phyloP scores from a whole-genome alignment of 2,329 filamentous ascomycete species.

The Rhynchosporium agropyri region DNA sequence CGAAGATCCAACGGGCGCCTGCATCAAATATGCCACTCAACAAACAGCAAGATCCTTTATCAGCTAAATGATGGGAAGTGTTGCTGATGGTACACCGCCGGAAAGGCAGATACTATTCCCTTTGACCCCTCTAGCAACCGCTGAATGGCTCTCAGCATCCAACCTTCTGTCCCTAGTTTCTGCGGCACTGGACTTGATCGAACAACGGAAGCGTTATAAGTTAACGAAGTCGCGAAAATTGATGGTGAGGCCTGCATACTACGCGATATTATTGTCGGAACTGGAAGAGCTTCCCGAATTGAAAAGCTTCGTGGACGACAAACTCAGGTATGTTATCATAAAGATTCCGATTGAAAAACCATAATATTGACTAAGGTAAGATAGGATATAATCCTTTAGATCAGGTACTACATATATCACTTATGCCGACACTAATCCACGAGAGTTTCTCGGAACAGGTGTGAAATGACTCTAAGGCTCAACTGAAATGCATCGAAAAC shows the following conservation, averaged over 20 bases:
- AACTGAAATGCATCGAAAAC: constrained; percentile 23
- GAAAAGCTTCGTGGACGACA: constrained; percentile 24
- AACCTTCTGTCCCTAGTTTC: constrained; percentile 28
- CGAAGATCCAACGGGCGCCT: constrained; percentile 29
- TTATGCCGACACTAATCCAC: constrained; percentile 24
- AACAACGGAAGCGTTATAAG: constrained; percentile 25
- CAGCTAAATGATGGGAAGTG: constrained; percentile 32
- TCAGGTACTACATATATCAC: constrained; percentile 25
- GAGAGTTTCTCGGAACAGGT: constrained; percentile 29
- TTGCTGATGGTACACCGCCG: constrained; percentile 30
- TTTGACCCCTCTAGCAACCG: constrained; percentile 32
- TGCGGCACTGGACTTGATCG: constrained; percentile 26
- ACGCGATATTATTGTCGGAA: constrained; percentile 24
- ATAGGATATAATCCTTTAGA: constrained; percentile 24
- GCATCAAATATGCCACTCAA: constrained; percentile 32
- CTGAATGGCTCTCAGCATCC: constrained; percentile 26
- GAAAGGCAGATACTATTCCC: constrained; percentile 32
- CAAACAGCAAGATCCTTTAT: constrained; percentile 30
- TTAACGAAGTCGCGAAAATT: constrained; percentile 25
- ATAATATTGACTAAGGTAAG: constrained; percentile 19
- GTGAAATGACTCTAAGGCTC: constrained; percentile 23
- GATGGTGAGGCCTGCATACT: constrained; percentile 23
- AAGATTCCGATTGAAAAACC: constrained; percentile 17
- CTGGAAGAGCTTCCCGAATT: constrained; percentile 27
- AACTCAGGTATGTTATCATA: constrained; percentile 23